Evolutionary conservation across 257 asterid species (phyloP).

Genomic region (Ilex asprella): DNA sequence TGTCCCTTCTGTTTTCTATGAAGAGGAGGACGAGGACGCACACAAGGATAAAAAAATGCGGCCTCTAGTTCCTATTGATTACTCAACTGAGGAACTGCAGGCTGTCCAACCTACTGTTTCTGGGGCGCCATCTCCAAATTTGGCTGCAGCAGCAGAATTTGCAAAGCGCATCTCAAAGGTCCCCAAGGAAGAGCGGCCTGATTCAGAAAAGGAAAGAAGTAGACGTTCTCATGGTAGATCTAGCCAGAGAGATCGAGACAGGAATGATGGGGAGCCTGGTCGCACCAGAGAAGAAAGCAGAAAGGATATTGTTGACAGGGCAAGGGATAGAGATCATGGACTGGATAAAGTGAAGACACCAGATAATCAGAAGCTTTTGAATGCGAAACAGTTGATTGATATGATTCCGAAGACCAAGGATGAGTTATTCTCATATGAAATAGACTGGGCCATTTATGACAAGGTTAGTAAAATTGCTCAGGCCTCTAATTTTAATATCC

Average conservation of each 20-base stretch:
- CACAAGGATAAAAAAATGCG: constrained; percentile 97
- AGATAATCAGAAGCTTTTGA: constrained; percentile 80
- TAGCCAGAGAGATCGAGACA: constrained; percentile 69
- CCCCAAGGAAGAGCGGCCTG: constrained; percentile 65
- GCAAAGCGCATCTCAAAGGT: constrained; percentile 56
- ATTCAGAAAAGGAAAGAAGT: constrained; percentile 57
- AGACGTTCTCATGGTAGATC: constrained; percentile 70
- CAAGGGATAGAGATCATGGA: constrained; percentile 33
- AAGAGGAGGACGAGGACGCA: constrained; percentile 91
- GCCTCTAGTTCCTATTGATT: constrained; percentile 96
- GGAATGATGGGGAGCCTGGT: constrained; percentile 47
- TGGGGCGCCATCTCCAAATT: constrained; percentile 47
- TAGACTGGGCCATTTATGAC: constrained; percentile 80
- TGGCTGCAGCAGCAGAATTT: constrained; percentile 61
- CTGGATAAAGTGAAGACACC: constrained; percentile 45
- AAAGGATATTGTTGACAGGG: constrained; percentile 52
- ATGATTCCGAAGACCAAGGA: constrained; percentile 96
- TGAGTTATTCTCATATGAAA: constrained; percentile 80
- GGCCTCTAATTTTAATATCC: constrained; percentile 8
- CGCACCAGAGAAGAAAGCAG: constrained; percentile 51
- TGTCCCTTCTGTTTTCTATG: constrained; percentile 82
- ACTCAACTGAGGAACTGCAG: constrained; percentile 78
- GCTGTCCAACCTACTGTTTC: constrained; percentile 41
- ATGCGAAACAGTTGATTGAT: constrained; percentile 95
- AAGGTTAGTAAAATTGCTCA: constrained; percentile 48